Evolutionary conservation across 2,329 filamentous ascomycete species (phyloP).

Genomic region (Aspergillus ustus): DNA sequence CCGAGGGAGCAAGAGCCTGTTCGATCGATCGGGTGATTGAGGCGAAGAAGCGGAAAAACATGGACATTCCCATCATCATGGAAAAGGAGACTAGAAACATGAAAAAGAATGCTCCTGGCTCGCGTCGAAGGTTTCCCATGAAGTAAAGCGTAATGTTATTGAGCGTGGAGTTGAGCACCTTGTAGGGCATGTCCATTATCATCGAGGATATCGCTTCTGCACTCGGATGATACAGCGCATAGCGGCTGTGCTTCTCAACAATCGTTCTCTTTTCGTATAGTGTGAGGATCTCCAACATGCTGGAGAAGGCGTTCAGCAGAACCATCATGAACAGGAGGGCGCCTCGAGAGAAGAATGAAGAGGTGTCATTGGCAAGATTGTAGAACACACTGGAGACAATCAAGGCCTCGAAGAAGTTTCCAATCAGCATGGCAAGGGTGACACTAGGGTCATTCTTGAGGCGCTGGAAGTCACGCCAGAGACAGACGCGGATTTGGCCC

Average conservation of each 20-base stretch:
- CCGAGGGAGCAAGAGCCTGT: constrained; percentile 1
- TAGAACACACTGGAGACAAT: constrained; percentile 7
- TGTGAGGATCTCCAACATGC: constrained; percentile 19
- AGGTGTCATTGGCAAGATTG: not conserved
- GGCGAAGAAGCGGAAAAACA: constrained; percentile 12
- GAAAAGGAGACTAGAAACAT: constrained; percentile 75
- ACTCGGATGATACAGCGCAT: constrained; percentile 28
- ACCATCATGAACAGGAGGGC: constrained; percentile 12
- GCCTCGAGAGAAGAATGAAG: constrained; percentile 4
- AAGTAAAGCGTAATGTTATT: constrained; percentile 85
- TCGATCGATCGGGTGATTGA: constrained; percentile 7
- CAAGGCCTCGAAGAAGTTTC: constrained; percentile 9
- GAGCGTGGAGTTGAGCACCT: constrained; percentile 1
- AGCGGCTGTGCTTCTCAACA: constrained; percentile 27
- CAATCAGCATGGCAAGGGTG: constrained; percentile 5
- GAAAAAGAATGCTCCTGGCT: constrained; percentile 79
- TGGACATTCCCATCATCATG: constrained; percentile 12
- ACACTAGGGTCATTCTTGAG: constrained; percentile 11
- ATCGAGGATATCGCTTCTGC: constrained; percentile 15
- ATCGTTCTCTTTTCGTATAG: constrained; percentile 24
- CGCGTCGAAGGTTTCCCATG: constrained; percentile 76
- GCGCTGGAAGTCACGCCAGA: constrained; percentile 4
- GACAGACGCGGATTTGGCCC: constrained; percentile 7
- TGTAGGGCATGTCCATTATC: constrained; percentile 30
- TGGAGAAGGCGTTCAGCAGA: constrained; percentile 5